phyloP scores from a whole-genome alignment of 495 filamentous ascomycete species.

The Ascobolus immersus region DNA sequence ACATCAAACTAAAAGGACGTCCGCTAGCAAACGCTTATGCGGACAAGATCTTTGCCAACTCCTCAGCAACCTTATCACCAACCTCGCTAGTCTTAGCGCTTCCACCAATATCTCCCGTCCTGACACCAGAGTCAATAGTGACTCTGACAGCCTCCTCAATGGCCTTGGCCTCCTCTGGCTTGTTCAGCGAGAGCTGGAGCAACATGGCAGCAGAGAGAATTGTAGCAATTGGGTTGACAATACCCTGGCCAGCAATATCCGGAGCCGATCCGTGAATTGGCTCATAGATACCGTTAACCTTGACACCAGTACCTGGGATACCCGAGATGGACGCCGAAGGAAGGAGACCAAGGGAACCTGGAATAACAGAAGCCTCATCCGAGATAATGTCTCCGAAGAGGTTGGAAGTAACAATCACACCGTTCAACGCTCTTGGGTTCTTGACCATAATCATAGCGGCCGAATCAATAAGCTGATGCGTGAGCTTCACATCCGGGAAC shows the following conservation, averaged over 20 bases:
- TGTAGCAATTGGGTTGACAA: conserved; percentile 65
- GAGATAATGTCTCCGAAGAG: conserved; percentile 90
- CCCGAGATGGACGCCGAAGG: conserved; percentile 73
- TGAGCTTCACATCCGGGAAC: conserved; percentile 63
- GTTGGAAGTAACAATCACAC: conserved; percentile 81
- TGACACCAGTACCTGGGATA: conserved; percentile 53
- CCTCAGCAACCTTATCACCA: conserved; percentile 53
- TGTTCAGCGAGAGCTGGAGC: conserved; percentile 65
- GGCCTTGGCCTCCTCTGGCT: conserved; percentile 41
- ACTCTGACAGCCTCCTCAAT: conserved; percentile 59
- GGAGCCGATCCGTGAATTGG: conserved; percentile 78
- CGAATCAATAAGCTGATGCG: conserved; percentile 82
- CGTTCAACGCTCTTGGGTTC: conserved; percentile 73
- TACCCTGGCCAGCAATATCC: conserved; percentile 62
- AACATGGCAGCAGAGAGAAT: conserved; percentile 79
- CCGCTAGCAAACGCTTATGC: too few relatives aligned
- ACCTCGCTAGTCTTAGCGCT: conserved; percentile 44
- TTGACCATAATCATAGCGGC: conserved; percentile 97
- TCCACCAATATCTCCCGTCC: conserved; percentile 62
- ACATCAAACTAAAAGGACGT: too few relatives aligned
- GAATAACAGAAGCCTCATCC: conserved; percentile 91
- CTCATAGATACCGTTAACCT: conserved; percentile 78
- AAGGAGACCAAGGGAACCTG: conserved; percentile 67
- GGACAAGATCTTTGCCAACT: conserved; percentile 28
- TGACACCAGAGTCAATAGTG: conserved; percentile 47